Evolutionary conservation across 768 basidiomycete species (phyloP).

Genomic region (Porphyrellus cyaneotinctus): DNA sequence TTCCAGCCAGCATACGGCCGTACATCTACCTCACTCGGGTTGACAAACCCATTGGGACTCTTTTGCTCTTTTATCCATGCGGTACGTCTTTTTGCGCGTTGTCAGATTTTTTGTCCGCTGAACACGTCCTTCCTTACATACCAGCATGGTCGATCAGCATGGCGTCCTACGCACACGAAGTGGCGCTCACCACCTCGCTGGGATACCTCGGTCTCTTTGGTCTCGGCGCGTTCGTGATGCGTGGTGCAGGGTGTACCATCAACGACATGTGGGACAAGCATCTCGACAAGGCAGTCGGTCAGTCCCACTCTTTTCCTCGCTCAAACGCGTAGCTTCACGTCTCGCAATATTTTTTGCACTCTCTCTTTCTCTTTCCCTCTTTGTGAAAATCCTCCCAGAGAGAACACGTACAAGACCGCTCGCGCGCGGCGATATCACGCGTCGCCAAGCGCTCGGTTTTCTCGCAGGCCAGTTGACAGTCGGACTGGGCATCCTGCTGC

Average conservation of each 20-base stretch:
- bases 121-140: not conserved
- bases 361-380: not conserved
- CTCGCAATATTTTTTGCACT: not conserved
- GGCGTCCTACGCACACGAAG: constrained; percentile 77
- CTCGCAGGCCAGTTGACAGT: constrained; percentile 76
- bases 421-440: constrained; percentile 76
- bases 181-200: constrained; percentile 63
- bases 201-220: constrained; percentile 83
- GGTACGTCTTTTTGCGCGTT: constrained; percentile 47
- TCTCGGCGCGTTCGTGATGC: constrained; percentile 89
- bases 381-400: constrained; percentile 53
- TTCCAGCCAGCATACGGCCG: constrained; percentile 60
- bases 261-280: constrained; percentile 98
- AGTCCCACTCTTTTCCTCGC: not conserved
- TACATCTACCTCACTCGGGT: constrained; percentile 85
- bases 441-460: constrained; percentile 72
- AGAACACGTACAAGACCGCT: constrained; percentile 87
- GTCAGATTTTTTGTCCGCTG: not conserved
- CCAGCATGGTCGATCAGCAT: constrained; percentile 98
- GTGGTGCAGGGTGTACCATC: constrained; percentile 96
- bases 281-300: constrained; percentile 89
- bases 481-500: constrained; percentile 81
- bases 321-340: no score
- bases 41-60: constrained; percentile 94
- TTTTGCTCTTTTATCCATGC: constrained; percentile 91